Base-by-base conservation (phyloP, 1,284 basidiomycete species). In the Puccinia hordei region DNA sequence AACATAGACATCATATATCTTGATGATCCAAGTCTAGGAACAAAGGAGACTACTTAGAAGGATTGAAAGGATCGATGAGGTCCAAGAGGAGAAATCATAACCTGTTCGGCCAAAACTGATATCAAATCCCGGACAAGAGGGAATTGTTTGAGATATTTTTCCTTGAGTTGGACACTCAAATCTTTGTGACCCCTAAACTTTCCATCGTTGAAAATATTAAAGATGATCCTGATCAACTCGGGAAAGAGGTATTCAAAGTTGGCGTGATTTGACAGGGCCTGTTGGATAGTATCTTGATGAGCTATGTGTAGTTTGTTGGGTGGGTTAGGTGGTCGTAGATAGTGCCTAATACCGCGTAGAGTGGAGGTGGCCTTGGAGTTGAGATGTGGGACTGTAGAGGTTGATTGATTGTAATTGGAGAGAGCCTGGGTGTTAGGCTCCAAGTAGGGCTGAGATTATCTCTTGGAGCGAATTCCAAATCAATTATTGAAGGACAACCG, bases 101-200 rank as follows among this genome's bases (percentile, higher is more conserved):
- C 95, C 86, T 94, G 94, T 17, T 92, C 90, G 49, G 94, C 92
- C 86, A 97, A 98, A 17, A 97, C 93, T 83, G 96, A 94, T 51
- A 94, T 94, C 51, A 98, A 88, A 51, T 91, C 92, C 75, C 94
- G 89, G 51, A 97, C 94, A 27, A 97, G 89, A 3, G 94, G 94
- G 84, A 92, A 96, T 85, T 96, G 93, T 84, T 95, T 93, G 81
- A 95, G 93, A 82, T 95, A 96, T 63, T 94, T 88, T 86, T 92
- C 94, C 84, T 90, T 90, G 82, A 98, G 86, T 30, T 91, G 91
- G 68, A 92, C 91, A 75, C 90, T 92, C 35, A 97, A 89, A 83
- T 91, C 90, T 83, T 92, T 88, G 86, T 98, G 94, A 2, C 95
- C 94, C 69, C 93, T 90, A 72, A 95, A 88, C 61, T 97, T 93